Evolutionary conservation across 1,139 yeast species (phyloP).

Genomic region (Sugiyamaella pinicola): DNA sequence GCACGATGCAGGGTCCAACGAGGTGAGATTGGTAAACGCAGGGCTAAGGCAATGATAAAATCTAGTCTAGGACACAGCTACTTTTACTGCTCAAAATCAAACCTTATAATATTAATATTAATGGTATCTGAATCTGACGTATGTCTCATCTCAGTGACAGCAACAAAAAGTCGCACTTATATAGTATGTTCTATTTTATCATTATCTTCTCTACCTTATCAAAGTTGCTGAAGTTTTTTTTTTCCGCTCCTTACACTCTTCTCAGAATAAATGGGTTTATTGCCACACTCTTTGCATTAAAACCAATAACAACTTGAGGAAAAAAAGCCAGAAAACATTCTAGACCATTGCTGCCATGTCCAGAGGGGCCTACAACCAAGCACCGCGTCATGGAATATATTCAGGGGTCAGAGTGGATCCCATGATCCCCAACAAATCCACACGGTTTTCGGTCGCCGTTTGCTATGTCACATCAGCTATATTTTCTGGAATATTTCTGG

Average conservation of each 20-base stretch:
- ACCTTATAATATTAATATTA: neutral
- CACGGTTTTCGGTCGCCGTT: conserved; percentile 15
- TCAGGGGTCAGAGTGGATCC: conserved; percentile 15
- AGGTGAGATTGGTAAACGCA: too few relatives aligned
- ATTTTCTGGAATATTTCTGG: conserved; percentile 39
- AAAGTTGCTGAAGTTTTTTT: too few relatives aligned
- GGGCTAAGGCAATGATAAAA: too few relatives aligned
- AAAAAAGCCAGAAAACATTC: neutral
- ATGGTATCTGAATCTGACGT: too few relatives aligned
- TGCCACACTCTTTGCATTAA: neutral
- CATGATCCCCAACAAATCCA: conserved; percentile 10
- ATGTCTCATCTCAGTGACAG: neutral
- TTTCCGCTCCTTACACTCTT: too few relatives aligned
- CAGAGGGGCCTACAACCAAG: neutral
- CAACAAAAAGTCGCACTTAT: neutral
- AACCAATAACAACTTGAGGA: too few relatives aligned
- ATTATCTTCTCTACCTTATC: neutral
- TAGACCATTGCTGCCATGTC: too few relatives aligned
- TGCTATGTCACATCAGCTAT: conserved; percentile 36
- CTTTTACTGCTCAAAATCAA: too few relatives aligned
- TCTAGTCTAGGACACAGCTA: too few relatives aligned
- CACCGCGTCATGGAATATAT: conserved; percentile 8
- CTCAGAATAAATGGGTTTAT: too few relatives aligned
- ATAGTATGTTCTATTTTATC: too few relatives aligned
- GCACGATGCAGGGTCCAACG: neutral